A percentile compares a stretch with the other conserved stretches of the same genome.
phyloP scores from a whole-genome alignment of 2,329 filamentous ascomycete genomes.

The Cytospora paraplurivora region DNA sequence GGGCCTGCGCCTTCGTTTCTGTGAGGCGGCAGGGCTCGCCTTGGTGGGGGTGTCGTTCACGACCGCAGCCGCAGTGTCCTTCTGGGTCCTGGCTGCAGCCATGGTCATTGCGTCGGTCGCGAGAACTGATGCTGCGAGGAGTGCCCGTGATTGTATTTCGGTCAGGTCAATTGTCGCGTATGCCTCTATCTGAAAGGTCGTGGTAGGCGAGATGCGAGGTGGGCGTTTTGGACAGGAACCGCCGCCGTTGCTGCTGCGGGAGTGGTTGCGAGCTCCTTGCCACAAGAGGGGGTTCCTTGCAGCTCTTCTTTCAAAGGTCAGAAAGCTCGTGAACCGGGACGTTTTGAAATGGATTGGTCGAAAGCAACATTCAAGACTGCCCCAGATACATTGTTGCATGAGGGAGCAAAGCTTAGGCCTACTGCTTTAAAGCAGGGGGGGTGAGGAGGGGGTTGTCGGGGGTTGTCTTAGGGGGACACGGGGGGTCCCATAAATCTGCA shows the following conservation, averaged over 20 bases:
- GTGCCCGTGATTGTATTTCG: slow-evolving; percentile 2
- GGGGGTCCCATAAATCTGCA: slow-evolving; percentile 2
- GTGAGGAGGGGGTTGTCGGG: slow-evolving; percentile 7
- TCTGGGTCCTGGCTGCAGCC: slow-evolving; percentile 23
- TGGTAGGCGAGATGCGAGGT: slow-evolving; percentile 11
- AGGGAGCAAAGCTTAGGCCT: slow-evolving; percentile 15
- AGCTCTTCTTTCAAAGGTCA: background rate
- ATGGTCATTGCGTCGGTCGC: slow-evolving; percentile 21
- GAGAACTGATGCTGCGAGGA: slow-evolving; percentile 11
- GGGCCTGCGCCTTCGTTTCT: slow-evolving; percentile 51
- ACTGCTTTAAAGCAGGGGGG: background rate
- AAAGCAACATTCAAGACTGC: slow-evolving; percentile 10
- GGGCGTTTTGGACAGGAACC: background rate
- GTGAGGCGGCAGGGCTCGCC: slow-evolving; percentile 7
- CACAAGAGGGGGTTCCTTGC: background rate
- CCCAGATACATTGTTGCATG: slow-evolving; percentile 17
- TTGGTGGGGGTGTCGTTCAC: slow-evolving; percentile 16
- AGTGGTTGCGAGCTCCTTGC: background rate
- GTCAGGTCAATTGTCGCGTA: slow-evolving; percentile 7
- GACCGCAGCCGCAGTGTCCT: slow-evolving; percentile 5
- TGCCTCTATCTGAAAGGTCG: slow-evolving; percentile 13
- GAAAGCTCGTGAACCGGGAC: background rate
- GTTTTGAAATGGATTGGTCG: slow-evolving; percentile 12
- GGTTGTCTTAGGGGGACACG: background rate
- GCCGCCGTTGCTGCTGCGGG: background rate